Percentiles rank a stretch among this genome's conserved stretches.
Evolutionary conservation across 768 basidiomycete species (phyloP).

Genomic region (Cubamyces sp.): DNA sequence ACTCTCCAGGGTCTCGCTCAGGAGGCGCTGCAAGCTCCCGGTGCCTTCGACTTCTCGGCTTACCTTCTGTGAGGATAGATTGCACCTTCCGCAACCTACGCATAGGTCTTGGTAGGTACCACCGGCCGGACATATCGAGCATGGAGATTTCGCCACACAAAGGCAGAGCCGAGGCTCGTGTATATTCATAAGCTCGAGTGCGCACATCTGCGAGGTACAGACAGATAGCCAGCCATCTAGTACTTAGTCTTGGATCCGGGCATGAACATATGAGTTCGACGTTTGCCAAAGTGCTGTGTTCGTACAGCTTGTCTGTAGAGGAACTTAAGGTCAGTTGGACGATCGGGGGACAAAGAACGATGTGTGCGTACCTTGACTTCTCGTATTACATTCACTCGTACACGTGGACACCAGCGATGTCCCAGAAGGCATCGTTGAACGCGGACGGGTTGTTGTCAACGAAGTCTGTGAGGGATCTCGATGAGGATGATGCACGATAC

Average conservation of each 20-base stretch:
- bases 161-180: constrained; percentile 7
- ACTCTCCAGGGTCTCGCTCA: constrained; percentile 27
- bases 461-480: constrained; percentile 45
- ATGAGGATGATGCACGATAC: background rate
- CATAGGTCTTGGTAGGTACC: background rate
- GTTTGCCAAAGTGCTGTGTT: background rate
- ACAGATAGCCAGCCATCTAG: constrained; percentile 9
- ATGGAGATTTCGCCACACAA: background rate
- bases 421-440: constrained; percentile 73
- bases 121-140: background rate
- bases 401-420: constrained; percentile 62
- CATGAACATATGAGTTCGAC: background rate
- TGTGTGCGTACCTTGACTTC: background rate
- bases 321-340: background rate
- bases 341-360: background rate
- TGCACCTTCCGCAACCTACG: too few species aligned
- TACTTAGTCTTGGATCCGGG: background rate
- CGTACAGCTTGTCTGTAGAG: constrained; percentile 1
- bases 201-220: background rate
- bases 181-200: constrained; percentile 4
- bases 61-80: constrained; percentile 17
- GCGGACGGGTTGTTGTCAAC: constrained; percentile 70
- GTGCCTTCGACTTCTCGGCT: constrained; percentile 31
- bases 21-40: constrained; percentile 21
- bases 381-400: constrained; percentile 41